Evolutionary conservation across 148 eudicot genomes (phyloP).

Genomic region (Dysphania ambrosioides): DNA sequence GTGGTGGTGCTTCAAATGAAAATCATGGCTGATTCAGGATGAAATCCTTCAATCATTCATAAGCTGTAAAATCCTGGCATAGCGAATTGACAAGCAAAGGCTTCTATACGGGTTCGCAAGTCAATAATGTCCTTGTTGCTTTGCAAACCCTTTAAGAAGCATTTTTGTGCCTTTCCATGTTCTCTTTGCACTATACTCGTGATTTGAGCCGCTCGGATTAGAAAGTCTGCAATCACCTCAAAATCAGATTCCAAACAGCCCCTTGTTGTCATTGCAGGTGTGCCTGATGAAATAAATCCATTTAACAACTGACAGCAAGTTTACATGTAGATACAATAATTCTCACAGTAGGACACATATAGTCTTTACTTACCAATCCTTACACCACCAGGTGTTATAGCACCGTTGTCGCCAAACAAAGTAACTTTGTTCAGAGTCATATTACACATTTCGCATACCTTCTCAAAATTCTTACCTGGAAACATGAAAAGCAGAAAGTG

Average conservation of each 20-base stretch:
- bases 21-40: neutral
- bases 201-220: conserved; percentile 71
- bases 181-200: conserved; percentile 54
- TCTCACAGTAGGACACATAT: neutral
- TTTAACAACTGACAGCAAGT: neutral
- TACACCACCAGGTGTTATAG: conserved; percentile 69
- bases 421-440: conserved; percentile 82
- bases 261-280: conserved; percentile 97
- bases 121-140: conserved; percentile 66
- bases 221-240: conserved; percentile 79
- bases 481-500: conserved; percentile 7
- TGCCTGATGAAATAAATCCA: conserved; percentile 41
- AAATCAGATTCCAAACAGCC: conserved; percentile 86
- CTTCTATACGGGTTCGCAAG: conserved; percentile 59
- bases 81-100: conserved; percentile 70
- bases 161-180: conserved; percentile 52
- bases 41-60: too few relatives aligned
- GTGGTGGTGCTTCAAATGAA: neutral
- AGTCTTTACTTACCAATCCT: conserved; percentile 37
- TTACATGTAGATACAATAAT: neutral
- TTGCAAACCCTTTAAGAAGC: conserved; percentile 57
- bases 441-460: conserved; percentile 88
- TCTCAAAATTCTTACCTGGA: conserved; percentile 74
- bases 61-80: conserved; percentile 63
- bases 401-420: conserved; percentile 73